phyloP scores from a whole-genome alignment of 164 flowering plant species.

The Magnolia officinalis region DNA sequence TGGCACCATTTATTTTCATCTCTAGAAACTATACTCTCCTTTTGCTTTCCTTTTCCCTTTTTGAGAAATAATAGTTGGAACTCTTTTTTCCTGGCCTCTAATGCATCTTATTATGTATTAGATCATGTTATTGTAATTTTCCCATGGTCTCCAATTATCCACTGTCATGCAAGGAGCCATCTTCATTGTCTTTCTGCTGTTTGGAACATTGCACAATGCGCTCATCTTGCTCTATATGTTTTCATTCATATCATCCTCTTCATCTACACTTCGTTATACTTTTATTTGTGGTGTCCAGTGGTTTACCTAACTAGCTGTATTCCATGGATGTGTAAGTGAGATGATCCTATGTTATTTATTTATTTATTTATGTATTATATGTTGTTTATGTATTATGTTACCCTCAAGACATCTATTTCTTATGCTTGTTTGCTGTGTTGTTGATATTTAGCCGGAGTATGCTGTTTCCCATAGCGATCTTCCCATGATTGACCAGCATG shows the following conservation, averaged over 20 bases:
- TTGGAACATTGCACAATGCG: neutral
- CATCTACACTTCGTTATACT: neutral
- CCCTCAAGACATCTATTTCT: neutral
- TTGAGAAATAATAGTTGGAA: neutral
- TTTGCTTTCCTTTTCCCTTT: too few species aligned
- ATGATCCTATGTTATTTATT: neutral
- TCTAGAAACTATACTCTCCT: too few species aligned
- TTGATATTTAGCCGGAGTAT: conserved; percentile 50
- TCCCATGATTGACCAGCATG: conserved; percentile 80
- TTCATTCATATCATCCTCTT: neutral
- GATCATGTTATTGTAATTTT: neutral
- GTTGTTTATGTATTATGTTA: neutral
- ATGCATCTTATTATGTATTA: neutral
- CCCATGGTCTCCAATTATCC: neutral
- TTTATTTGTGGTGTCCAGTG: neutral
- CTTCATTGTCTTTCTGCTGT: neutral
- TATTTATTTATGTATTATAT: too few species aligned
- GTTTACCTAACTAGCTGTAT: neutral
- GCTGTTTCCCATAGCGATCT: conserved; percentile 60
- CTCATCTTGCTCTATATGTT: neutral
- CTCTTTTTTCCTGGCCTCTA: neutral
- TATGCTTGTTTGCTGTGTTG: conserved; percentile 4
- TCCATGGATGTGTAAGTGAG: neutral
- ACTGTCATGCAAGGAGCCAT: neutral
- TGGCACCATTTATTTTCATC: neutral